A percentile compares a stretch with the other conserved stretches of the same genome.
phyloP scores from a whole-genome alignment of 2,329 filamentous ascomycete species.

The Penicillium sumatraense region DNA sequence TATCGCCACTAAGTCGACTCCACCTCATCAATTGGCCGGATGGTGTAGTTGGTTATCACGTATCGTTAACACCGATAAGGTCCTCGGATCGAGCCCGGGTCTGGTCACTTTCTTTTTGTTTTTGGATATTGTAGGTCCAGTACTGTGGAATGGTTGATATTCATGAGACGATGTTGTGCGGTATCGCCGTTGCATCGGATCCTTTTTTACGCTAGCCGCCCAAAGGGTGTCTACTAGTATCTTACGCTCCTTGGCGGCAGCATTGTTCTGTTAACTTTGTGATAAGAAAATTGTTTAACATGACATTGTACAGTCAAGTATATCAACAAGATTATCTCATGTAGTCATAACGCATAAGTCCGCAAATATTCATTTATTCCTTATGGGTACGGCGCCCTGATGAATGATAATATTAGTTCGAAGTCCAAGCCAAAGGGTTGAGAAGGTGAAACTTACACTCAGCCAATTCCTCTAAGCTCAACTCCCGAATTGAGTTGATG shows the following conservation, averaged over 20 bases:
- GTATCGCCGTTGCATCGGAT: too few species aligned
- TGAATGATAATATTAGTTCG: slow-evolving; percentile 5
- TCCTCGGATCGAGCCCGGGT: slow-evolving; percentile 34
- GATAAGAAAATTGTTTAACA: too few species aligned
- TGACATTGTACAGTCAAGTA: background rate
- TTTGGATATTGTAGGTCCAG: too few species aligned
- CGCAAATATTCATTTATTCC: slow-evolving; percentile 18
- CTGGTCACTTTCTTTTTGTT: slow-evolving; percentile 13
- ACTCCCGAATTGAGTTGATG: slow-evolving; percentile 77
- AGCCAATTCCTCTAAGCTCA: slow-evolving; percentile 68
- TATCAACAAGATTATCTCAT: slow-evolving; percentile 2
- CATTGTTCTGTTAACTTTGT: too few species aligned
- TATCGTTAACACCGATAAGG: slow-evolving; percentile 41
- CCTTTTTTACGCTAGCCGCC: too few species aligned
- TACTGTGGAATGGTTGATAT: too few species aligned
- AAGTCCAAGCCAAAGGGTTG: background rate
- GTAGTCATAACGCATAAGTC: slow-evolving; percentile 7
- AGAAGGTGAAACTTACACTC: slow-evolving; percentile 53
- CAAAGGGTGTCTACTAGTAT: too few species aligned
- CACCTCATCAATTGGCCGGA: too few species aligned
- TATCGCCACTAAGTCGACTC: too few species aligned
- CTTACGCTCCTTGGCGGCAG: too few species aligned
- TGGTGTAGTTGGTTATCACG: slow-evolving; percentile 39
- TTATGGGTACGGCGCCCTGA: slow-evolving; percentile 38
- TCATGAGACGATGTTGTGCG: too few species aligned